A percentile compares a stretch with the other conserved stretches of the same genome.
Conservation (phyloP, 768 basidiomycete species). For the Leccinum truebloodii region DNA sequence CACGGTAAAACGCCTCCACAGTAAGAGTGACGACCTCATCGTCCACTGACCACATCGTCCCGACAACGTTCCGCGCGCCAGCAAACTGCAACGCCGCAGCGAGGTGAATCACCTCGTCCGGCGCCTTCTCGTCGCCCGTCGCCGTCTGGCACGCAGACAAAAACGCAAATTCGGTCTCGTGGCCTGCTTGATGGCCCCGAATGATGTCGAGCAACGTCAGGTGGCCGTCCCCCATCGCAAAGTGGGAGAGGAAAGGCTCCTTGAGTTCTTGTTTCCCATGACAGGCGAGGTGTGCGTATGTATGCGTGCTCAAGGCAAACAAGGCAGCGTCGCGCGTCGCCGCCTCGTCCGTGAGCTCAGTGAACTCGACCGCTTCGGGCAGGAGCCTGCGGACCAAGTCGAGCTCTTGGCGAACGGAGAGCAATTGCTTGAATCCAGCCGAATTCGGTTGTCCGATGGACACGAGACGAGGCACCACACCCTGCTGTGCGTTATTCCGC, state of each 20-base stretch:
- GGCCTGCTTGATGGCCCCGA: constrained; percentile 4
- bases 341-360: constrained; percentile 11
- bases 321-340: constrained; percentile 18
- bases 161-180: constrained; percentile 29
- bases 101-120: constrained; percentile 34
- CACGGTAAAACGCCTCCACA: constrained; percentile 21
- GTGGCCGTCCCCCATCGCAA: constrained; percentile 18
- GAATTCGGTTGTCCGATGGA: constrained; percentile 23
- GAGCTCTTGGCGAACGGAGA: constrained; percentile 17
- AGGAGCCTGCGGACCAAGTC: constrained; percentile 13
- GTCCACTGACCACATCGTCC: constrained; percentile 34
- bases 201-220: constrained; percentile 28
- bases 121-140: constrained; percentile 21
- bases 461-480: constrained; percentile 9
- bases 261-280: constrained; percentile 22
- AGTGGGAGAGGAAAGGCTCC: constrained; percentile 22
- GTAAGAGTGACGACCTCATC: constrained; percentile 21
- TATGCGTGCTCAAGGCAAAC: constrained; percentile 14
- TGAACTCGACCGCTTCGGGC: constrained; percentile 9
- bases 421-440: neutral
- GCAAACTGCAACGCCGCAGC: constrained; percentile 32
- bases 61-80: constrained; percentile 31
- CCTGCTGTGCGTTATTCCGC: neutral
- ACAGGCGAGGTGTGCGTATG: constrained; percentile 30
- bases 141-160: constrained; percentile 34